Evolutionary conservation across 2,329 filamentous ascomycete genomes (phyloP), one percentile per base, ranked within the genome.

Genomic region (Penicillium sp.): DNA sequence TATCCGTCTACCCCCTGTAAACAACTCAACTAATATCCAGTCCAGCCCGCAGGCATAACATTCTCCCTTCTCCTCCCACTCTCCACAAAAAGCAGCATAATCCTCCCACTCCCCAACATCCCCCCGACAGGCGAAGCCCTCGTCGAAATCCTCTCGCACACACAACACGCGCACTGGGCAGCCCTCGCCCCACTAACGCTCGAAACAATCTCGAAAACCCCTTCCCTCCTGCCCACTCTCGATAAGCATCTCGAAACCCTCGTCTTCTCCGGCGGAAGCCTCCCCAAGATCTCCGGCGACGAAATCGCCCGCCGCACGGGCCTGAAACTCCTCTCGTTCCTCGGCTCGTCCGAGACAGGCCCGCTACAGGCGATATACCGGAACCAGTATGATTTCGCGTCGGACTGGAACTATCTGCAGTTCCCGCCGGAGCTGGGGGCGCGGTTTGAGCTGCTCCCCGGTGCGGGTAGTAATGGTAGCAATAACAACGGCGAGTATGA

Each of bases 321-420:
- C 21, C 19, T 62, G 4, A 46, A 51, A 30, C 41, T 62, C 19
- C 55, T 62, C 15, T 56, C 54, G 8, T 53, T 51, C 17, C 54
- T 56, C 15, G 47, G 51, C 17, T 57, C 60, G 2, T 56, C 60
- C 31, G 60, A 58, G 35, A 62, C 60, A 7, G 54, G 60, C 8
- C 54, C 46, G 11, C 48, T 58, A 8, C 60, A 55, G 15, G 56
- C 54, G 15, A 54, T 62, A 45, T 62, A 62, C 30, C 60, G 29
- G 2, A 17, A 44, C 30, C 54, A 38, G 46, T 51, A 62, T 49
- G 54, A 62, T 45, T 62, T 62, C 41, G 57, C 46, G 23, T 48
- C 29, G 15, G 54, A 62, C n/a, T 62, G 60, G 60, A 62, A 54
- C 19, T 62, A 62, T 48, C 50, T 62, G 17, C 60, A 52, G 45